Evolutionary conservation across 306 rosid genomes (phyloP), one percentile per base, ranked within the genome.

Genomic region (Rubus parviflorus): DNA sequence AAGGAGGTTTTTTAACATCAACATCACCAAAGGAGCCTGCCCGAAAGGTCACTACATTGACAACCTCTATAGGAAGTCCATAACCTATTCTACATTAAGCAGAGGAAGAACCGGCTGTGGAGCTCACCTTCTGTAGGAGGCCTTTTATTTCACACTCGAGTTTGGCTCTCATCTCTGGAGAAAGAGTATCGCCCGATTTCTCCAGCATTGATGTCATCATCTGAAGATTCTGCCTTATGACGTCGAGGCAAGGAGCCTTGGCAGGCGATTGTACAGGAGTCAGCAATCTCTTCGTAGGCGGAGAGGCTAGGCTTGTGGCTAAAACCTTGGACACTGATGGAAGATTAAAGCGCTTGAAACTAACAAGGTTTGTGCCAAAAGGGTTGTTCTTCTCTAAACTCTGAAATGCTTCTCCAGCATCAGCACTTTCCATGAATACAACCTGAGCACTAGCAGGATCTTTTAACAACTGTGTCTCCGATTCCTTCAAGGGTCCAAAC

Each of bases 401-500:
- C 54, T 42, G 83, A 66, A 86, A 73, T 35, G 99, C 97, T 81
- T 77, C 87, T 46, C 60, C 82, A 6, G 98, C 99, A 75, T 92
- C 97, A 23, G 81, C 71, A 22, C 75, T 74, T 57, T 60, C 82
- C 71, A 83, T 67, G 74, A 96, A 96, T 70, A 83, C 93, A 80
- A 96, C 58, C 86, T 80, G 90, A 13, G 89, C 98, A 70, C 77
- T 52, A 13, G 80, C 53, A 5, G 82, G 63, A 30, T 87, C 92
- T 70, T 88, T 75, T 12, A 80, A 75, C 54, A 86, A 65, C 83
- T 73, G 83, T 4, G 90, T 86, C 79, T 88, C 94, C 0, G 90
- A 80, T 68, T 89, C 93, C 72, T 85, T 88, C 87, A 96, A 77
- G 43, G 95, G 91, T 75, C 98, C 99, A 54, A 88, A 96, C 86